Conservation (phyloP, 192 early-diverging fungal species). For the Geranomyces michiganensis region DNA sequence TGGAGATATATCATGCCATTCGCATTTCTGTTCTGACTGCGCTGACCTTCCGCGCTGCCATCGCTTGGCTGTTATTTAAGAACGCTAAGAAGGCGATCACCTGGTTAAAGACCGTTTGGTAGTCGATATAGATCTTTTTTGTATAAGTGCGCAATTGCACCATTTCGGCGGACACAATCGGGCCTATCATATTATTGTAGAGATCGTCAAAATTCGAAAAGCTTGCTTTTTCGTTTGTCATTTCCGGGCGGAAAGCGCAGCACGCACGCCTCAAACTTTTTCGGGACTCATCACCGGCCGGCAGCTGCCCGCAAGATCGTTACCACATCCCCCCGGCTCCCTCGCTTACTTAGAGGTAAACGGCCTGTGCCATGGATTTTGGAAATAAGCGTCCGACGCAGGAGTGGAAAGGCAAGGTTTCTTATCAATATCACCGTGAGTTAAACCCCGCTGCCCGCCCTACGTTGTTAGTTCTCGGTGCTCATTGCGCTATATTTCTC, state of each 20-base stretch:
- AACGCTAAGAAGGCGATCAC: neutral
- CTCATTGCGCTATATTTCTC: neutral
- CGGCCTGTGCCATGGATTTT: constrained; percentile 25
- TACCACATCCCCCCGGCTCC: too few species aligned
- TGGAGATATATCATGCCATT: constrained; percentile 21
- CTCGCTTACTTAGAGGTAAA: too few species aligned
- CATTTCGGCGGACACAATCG: too few species aligned
- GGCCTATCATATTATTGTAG: too few species aligned
- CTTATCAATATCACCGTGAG: constrained; percentile 52
- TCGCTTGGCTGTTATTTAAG: neutral
- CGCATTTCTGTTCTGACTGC: constrained; percentile 14
- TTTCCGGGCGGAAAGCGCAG: too few species aligned
- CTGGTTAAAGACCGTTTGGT: neutral
- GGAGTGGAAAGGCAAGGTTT: constrained; percentile 35
- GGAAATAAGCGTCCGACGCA: constrained; percentile 31
- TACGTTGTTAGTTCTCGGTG: too few species aligned
- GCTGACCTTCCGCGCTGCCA: constrained; percentile 3
- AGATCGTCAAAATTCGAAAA: too few species aligned
- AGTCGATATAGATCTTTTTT: neutral
- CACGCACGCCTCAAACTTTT: too few species aligned
- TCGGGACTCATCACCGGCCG: too few species aligned
- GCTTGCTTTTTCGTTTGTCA: too few species aligned
- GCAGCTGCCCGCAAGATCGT: too few species aligned
- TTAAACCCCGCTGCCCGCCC: neutral
- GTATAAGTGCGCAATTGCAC: too few species aligned